phyloP scores from a whole-genome alignment of 2,329 filamentous ascomycete genomes.

The Fusarium sp. region DNA sequence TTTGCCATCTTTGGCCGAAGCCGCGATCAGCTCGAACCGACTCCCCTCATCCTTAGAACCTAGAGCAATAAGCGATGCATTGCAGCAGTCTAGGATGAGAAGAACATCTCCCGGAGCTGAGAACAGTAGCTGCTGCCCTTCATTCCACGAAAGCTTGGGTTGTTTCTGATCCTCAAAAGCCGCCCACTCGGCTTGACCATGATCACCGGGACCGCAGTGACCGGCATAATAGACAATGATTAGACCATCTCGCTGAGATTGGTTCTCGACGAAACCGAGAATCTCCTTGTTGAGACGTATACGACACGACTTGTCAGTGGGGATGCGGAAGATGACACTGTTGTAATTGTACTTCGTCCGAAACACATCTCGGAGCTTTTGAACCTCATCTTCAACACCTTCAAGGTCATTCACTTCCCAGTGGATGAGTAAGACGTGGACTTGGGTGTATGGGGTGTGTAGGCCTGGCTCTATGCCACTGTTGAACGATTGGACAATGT shows the following conservation, averaged over 20 bases:
- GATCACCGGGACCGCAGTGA: not conserved
- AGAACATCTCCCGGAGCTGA: not conserved
- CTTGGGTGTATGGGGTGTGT: not conserved
- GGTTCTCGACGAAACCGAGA: not conserved
- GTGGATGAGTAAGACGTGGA: not conserved
- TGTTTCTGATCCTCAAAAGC: not conserved
- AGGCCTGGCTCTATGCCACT: not conserved
- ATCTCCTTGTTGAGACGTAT: not conserved
- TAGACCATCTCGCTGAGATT: not conserved
- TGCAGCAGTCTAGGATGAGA: not conserved
- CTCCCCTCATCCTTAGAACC: not conserved
- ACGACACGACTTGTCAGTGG: not conserved
- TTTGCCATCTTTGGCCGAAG: not conserved
- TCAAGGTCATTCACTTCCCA: not conserved
- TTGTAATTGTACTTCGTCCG: not conserved
- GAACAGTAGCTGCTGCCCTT: not conserved
- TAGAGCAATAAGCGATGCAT: not conserved
- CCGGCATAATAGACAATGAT: not conserved
- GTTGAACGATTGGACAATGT: not conserved
- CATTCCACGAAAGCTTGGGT: not conserved
- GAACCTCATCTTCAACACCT: not conserved
- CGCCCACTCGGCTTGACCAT: not conserved
- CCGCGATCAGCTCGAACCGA: not conserved
- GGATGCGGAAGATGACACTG: not conserved
- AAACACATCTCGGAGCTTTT: not conserved